Base-by-base conservation (phyloP, 176 grass and related monocot genomes). In the Aegilops bicornis region DNA sequence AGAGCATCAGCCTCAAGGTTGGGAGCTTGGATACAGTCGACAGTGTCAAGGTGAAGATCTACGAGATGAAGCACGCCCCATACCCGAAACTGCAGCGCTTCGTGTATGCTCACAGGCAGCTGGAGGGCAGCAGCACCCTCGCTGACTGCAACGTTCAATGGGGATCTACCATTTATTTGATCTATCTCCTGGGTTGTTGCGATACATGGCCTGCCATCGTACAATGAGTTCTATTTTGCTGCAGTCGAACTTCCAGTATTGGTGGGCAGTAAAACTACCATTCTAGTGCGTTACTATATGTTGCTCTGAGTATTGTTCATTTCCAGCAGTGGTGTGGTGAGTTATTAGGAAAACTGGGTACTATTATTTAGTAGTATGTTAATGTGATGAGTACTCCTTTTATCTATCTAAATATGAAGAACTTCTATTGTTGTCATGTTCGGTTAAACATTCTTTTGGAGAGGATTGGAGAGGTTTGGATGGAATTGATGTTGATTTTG, bases 1-100 rank as follows among this genome's bases (percentile, higher is more conserved):
- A 20, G 52, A 58, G 17, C 52, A 58, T 58, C 52, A 20, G 17
- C 17, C 71, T 47, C 24, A 13, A 73, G 70, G 70, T 73, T 73
- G 69, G 23, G 22, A 43, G 37, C 22, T 24, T n/a, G n/a, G 69
- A 73, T 14, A 73, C 23, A n/a, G 40, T 73, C 22, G 22, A 73
- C 22, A 73, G 23, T 73, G 37, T 73, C n/a, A 73, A 73, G 70
- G 43, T 47, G 39, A 73, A 47, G n/a, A 73, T 73, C 12, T 73
- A 73, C 15, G 5, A 47, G 39, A 24, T 16, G 12, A 24, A 58
- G 16, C 17, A 73, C 3, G 70, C n/a, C 70, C 3, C 2, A 43
- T 40, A 7, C 39, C 70, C n/a, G 39, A 8, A 12, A 73, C 37
- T 16, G 6, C 70, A 73, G 39, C n/a, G 7, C 70, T 42, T 73